A percentile compares a stretch with the other conserved stretches of the same genome.
Evolutionary conservation across 2,329 filamentous ascomycete species (phyloP).

Genomic region (Exserohilum rostratum): DNA sequence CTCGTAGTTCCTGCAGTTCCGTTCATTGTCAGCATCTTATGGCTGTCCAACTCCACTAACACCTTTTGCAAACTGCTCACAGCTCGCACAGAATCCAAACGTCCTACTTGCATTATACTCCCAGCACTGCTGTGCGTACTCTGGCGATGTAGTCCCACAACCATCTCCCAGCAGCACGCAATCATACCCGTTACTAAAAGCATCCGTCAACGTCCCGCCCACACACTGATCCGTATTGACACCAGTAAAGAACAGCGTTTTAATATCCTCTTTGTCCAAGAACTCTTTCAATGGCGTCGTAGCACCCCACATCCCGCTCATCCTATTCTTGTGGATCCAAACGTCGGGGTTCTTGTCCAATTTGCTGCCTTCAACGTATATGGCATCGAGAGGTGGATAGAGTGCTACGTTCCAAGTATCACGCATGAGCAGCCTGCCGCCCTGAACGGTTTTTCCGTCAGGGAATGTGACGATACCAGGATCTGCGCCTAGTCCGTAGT

Average conservation of each 20-base stretch:
- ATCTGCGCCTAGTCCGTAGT: constrained; percentile 45
- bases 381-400: constrained; percentile 46
- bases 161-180: constrained; percentile 51
- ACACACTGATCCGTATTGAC: constrained; percentile 55
- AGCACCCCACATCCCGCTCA: constrained; percentile 50
- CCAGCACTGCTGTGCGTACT: constrained; percentile 48
- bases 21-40: too few relatives aligned
- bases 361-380: constrained; percentile 32
- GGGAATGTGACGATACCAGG: constrained; percentile 29
- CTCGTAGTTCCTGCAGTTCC: too few relatives aligned
- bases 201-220: constrained; percentile 50
- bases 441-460: constrained; percentile 31
- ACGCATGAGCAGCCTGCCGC: constrained; percentile 48
- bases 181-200: constrained; percentile 52
- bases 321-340: constrained; percentile 50
- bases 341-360: constrained; percentile 27
- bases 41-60: constrained; percentile 43
- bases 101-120: constrained; percentile 51
- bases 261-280: constrained; percentile 47
- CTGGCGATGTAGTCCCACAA: constrained; percentile 49
- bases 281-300: constrained; percentile 46
- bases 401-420: constrained; percentile 51
- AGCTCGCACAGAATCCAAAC: constrained; percentile 50
- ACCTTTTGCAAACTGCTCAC: constrained; percentile 40
- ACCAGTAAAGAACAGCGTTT: constrained; percentile 50